Evolutionary conservation across 805 yeast genomes (phyloP).

Genomic region (Teunomyces pallodes): DNA sequence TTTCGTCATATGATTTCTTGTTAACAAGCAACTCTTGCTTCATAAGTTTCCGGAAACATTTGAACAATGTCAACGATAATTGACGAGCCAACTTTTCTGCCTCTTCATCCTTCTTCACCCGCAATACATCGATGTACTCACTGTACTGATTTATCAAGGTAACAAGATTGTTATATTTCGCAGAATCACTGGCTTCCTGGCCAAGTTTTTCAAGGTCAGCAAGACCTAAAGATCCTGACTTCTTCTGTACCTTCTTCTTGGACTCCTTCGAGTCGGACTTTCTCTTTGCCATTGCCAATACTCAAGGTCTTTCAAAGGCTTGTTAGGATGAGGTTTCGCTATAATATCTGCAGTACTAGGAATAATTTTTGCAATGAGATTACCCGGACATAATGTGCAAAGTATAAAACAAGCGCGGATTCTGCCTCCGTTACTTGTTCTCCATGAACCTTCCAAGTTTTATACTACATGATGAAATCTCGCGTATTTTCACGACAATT

Average conservation of each 20-base stretch:
- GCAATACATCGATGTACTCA: conserved; percentile 16
- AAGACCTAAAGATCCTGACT: conserved; percentile 1
- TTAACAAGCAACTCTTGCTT: conserved; percentile 39
- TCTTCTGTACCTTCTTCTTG: conserved; percentile 6
- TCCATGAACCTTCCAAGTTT: conserved; percentile 66
- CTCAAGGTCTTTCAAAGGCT: conserved; percentile 1
- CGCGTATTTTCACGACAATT: conserved; percentile 47
- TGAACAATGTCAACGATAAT: conserved; percentile 40
- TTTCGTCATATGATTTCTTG: conserved; percentile 38
- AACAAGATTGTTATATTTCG: conserved; percentile 57
- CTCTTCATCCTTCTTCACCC: conserved; percentile 15
- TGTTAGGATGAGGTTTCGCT: background rate
- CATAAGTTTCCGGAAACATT: conserved; percentile 49
- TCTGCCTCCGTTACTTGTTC: conserved; percentile 17
- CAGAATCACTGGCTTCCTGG: conserved; percentile 37
- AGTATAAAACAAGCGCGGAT: conserved; percentile 15
- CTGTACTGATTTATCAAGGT: conserved; percentile 42
- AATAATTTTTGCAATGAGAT: conserved; percentile 12
- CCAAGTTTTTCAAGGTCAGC: conserved; percentile 22
- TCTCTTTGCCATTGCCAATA: conserved; percentile 5
- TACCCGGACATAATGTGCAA: conserved; percentile 18
- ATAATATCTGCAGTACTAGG: conserved; percentile 3
- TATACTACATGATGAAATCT: conserved; percentile 60
- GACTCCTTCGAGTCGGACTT: conserved; percentile 13
- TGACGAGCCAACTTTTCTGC: conserved; percentile 37